Evolutionary conservation across 2,329 filamentous ascomycete genomes (phyloP).

Genomic region (Alternaria sp.): DNA sequence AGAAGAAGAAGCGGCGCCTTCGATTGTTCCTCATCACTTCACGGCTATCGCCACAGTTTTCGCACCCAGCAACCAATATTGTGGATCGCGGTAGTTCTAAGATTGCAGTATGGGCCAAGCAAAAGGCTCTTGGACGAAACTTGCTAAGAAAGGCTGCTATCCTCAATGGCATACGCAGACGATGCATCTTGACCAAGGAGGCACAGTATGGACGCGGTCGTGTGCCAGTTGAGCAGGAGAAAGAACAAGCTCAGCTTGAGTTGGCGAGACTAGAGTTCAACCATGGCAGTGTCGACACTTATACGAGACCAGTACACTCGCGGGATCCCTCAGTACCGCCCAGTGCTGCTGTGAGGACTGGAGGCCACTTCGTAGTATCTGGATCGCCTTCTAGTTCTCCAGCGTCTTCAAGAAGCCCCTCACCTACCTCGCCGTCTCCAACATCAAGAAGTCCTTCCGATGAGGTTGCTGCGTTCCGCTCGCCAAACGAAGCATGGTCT

Average conservation of each 20-base stretch:
- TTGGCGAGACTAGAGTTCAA: slow-evolving; percentile 40
- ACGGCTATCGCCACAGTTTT: slow-evolving; percentile 72
- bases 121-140: slow-evolving; percentile 57
- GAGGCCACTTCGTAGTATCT: slow-evolving; percentile 21
- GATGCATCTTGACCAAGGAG: slow-evolving; percentile 33
- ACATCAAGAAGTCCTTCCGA: slow-evolving; percentile 9
- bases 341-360: slow-evolving; percentile 17
- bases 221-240: slow-evolving; percentile 37
- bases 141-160: slow-evolving; percentile 69
- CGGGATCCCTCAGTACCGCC: slow-evolving; percentile 21
- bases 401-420: slow-evolving; percentile 26
- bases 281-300: slow-evolving; percentile 42
- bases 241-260: slow-evolving; percentile 40
- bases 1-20: slow-evolving; percentile 71
- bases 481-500: slow-evolving; percentile 44
- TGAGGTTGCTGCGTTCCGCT: slow-evolving; percentile 21
- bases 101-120: slow-evolving; percentile 56
- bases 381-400: slow-evolving; percentile 24
- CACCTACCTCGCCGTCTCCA: slow-evolving; percentile 21
- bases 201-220: slow-evolving; percentile 23
- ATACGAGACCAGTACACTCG: slow-evolving; percentile 34
- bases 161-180: slow-evolving; percentile 65
- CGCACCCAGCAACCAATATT: slow-evolving; percentile 72
- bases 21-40: slow-evolving; percentile 70
- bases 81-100: slow-evolving; percentile 65